Base-by-base conservation (phyloP, 495 filamentous ascomycete genomes). In the Daldinia concentrica region DNA sequence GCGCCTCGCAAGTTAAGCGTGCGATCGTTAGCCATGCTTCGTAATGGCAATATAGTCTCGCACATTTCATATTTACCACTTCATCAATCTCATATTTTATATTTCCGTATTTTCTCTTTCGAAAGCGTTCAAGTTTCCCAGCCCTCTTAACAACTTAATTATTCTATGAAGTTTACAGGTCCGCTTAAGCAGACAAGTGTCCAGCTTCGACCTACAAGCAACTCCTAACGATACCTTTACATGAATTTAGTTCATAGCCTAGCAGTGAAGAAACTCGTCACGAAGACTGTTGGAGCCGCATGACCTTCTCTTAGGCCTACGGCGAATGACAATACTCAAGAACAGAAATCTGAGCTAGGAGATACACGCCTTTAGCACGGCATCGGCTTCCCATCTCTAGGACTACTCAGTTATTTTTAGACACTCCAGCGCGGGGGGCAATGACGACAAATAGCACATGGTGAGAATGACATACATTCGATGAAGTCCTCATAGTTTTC, bases 401-500 rank as follows among this genome's bases (percentile, higher is more conserved):
- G 51, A 73, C 51, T 51, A 64, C 58, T 12, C 30, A 41, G 62
- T 41, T 41, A 34, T 58, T 26, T 48, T 62, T 62, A 22, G 51
- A 29, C 65, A 48, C 43, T 51, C 64, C 24, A 41, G 15, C 64
- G 54, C 71, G 67, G 50, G 50, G 50, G 64, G 77, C 77, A 45
- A 79, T 76, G 77, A 79, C 73, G 77, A 79, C 60, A 73, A 72
- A 58, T 37, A 60, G 45, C 62, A 70, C 70, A 58, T 26, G n/a
- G 43, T 60, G 50, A 71, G 68, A 74, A 72, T 43, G 65, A 63
- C 9, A 4, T 17, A 64, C 68, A 71, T 78, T 79, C 74, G 30
- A 71, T 83, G 82, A 84, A n/a, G 73, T 69, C 19, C 30, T 39
- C 70, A 79, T 83, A 88, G 86, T 88, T 88, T 88, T 87, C 86